Conservation (phyloP, 345 rosid genomes). For the Arabidopsis suecica region DNA sequence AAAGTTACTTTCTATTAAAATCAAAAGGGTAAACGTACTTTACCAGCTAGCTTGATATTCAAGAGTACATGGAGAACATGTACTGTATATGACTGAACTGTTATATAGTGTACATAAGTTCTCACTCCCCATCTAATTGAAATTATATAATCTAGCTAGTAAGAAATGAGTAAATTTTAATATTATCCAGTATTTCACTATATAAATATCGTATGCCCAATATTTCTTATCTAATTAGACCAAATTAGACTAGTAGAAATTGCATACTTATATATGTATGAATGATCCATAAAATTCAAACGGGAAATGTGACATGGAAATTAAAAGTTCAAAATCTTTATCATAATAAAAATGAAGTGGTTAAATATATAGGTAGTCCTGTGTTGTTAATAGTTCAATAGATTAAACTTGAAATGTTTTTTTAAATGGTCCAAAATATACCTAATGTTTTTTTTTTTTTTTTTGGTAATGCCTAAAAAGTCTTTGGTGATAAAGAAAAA, state of each 20-base stretch:
- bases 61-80: neutral
- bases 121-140: neutral
- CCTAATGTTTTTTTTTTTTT: no score
- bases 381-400: neutral
- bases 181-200: neutral
- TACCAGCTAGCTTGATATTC: constrained; percentile 2
- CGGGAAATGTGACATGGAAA: neutral
- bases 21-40: constrained; percentile 1
- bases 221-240: neutral
- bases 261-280: neutral
- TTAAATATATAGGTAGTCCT: neutral
- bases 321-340: no score
- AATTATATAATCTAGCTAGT: neutral
- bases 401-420: neutral
- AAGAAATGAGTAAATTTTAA: neutral
- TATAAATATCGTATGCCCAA: neutral
- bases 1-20: constrained; percentile 8
- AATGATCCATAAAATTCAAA: neutral
- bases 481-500: neutral
- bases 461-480: neutral
- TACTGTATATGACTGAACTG: neutral
- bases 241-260: neutral
- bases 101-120: neutral
- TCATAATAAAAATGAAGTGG: no score
- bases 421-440: no score